Evolutionary conservation across 2,329 filamentous ascomycete genomes (phyloP).

Genomic region (Nigrospora osmanthi): DNA sequence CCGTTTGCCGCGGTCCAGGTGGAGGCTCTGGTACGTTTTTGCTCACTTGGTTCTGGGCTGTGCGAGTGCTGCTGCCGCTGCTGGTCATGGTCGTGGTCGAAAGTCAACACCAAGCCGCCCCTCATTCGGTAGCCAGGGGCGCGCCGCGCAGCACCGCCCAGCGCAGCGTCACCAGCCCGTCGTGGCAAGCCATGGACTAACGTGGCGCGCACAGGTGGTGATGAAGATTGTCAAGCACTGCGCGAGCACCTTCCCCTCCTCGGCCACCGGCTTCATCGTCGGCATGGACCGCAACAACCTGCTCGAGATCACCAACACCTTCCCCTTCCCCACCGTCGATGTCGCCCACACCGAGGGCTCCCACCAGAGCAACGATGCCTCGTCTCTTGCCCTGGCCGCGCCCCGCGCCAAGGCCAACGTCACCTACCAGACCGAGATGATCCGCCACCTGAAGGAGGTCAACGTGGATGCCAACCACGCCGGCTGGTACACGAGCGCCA

Average conservation of each 20-base stretch:
- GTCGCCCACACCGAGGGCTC: conserved; percentile 52
- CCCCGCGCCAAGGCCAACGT: conserved; percentile 88
- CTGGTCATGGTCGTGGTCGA: not conserved
- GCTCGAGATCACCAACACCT: conserved; percentile 89
- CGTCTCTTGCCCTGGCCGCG: conserved; percentile 74
- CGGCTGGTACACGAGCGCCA: conserved; percentile 97
- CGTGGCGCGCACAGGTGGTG: conserved; percentile 55
- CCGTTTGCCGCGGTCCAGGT: conserved; percentile 85
- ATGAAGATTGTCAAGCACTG: conserved; percentile 99
- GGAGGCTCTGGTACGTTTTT: conserved; percentile 73
- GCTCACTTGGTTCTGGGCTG: conserved; percentile 25
- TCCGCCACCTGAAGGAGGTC: conserved; percentile 90
- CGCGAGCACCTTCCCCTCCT: conserved; percentile 78
- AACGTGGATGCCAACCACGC: conserved; percentile 98
- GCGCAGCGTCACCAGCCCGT: no score
- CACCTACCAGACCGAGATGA: conserved; percentile 91
- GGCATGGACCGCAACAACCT: conserved; percentile 81
- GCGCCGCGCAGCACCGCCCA: no score
- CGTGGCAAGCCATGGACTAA: no score
- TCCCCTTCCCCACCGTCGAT: conserved; percentile 85
- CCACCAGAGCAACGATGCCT: conserved; percentile 64
- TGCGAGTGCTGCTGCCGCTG: conserved; percentile 10
- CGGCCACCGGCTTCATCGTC: conserved; percentile 82
- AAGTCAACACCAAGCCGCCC: conserved; percentile 8
- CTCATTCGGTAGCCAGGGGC: conserved; percentile 13